A percentile compares a stretch with the other conserved stretches of the same genome.
These are phyloP conservation scores for Metschnikowia henanensis DNA, from an alignment of 805 yeast species.

Conservation along the genomic window DNA sequence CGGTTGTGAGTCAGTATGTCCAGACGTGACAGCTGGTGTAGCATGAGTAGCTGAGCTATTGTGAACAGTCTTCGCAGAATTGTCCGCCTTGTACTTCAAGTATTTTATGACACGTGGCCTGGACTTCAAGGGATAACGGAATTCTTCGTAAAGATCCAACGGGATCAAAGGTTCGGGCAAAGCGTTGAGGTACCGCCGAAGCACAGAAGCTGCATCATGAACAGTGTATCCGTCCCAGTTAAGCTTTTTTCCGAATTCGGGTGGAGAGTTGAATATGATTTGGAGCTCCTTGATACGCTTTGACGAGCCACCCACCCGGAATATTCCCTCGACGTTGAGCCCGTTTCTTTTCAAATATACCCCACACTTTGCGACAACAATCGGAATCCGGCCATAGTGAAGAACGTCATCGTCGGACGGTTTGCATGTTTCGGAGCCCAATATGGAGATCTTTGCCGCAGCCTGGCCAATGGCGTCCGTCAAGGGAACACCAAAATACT, in stretches of 20 bases:
- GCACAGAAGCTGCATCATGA: constrained; percentile 92
- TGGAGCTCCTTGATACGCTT: constrained; percentile 87
- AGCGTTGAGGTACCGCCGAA: constrained; percentile 82
- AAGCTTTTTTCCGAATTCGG: constrained; percentile 83
- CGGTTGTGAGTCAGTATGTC: not conserved
- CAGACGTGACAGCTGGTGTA: not conserved
- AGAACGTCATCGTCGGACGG: constrained; percentile 55
- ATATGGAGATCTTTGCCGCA: constrained; percentile 68
- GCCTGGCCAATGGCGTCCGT: constrained; percentile 72
- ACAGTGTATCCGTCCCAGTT: constrained; percentile 94
- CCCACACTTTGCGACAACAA: constrained; percentile 96
- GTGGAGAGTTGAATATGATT: constrained; percentile 79
- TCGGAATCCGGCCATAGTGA: constrained; percentile 86
- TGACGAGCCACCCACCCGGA: constrained; percentile 89
- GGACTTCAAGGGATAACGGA: constrained; percentile 70
- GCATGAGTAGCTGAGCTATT: not conserved
- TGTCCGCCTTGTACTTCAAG: constrained; percentile 57
- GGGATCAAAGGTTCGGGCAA: constrained; percentile 94
- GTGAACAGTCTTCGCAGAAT: constrained; percentile 12
- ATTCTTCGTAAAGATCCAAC: constrained; percentile 66
- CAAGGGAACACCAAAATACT: constrained; percentile 80
- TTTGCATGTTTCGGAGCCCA: constrained; percentile 40
- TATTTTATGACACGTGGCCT: constrained; percentile 67
- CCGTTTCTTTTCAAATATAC: constrained; percentile 77
- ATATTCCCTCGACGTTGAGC: constrained; percentile 83